Percentiles rank a stretch among this genome's conserved stretches.
phyloP scores from a whole-genome alignment of 495 filamentous ascomycete species.

The Annulohypoxylon nitens region DNA sequence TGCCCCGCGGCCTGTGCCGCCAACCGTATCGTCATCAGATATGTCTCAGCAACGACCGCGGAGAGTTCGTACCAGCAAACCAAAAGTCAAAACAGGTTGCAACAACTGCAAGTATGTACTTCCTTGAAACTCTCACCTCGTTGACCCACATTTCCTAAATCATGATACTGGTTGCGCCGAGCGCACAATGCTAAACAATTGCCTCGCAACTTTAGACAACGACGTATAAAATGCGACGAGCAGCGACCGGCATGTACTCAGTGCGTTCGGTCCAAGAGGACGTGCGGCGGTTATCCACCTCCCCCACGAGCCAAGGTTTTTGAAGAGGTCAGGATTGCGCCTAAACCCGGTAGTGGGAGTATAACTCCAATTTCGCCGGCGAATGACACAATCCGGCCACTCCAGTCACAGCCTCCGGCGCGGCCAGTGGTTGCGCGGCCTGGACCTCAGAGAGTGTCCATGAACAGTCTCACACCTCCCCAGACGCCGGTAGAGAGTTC shows the following conservation, averaged over 20 bases:
- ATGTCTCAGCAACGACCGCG: constrained; percentile 44
- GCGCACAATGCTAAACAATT: constrained; percentile 35
- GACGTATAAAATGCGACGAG: constrained; percentile 77
- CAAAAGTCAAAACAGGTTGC: constrained; percentile 68
- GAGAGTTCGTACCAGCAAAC: constrained; percentile 60
- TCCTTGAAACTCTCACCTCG: constrained; percentile 9
- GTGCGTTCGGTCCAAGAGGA: constrained; percentile 65
- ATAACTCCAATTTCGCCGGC: constrained; percentile 29
- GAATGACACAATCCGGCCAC: constrained; percentile 7
- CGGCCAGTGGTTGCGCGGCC: constrained; percentile 6
- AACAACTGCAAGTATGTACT: constrained; percentile 68
- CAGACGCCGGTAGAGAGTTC: constrained; percentile 50
- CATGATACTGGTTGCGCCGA: constrained; percentile 26
- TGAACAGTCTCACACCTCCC: constrained; percentile 47
- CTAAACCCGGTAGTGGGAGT: constrained; percentile 53
- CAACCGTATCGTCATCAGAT: constrained; percentile 19
- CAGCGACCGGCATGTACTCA: constrained; percentile 69
- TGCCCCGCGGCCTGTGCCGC: constrained; percentile 17
- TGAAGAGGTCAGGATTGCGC: constrained; percentile 60
- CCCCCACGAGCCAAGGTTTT: constrained; percentile 58
- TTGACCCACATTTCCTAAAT: constrained; percentile 20
- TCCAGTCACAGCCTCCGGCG: constrained; percentile 19
- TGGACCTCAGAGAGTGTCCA: not conserved
- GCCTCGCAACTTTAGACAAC: constrained; percentile 58
- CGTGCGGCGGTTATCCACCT: constrained; percentile 66